These are phyloP conservation scores for Conticribra guillardii DNA, from an alignment of 108 stramenopile species.

Conservation along the genomic window DNA sequence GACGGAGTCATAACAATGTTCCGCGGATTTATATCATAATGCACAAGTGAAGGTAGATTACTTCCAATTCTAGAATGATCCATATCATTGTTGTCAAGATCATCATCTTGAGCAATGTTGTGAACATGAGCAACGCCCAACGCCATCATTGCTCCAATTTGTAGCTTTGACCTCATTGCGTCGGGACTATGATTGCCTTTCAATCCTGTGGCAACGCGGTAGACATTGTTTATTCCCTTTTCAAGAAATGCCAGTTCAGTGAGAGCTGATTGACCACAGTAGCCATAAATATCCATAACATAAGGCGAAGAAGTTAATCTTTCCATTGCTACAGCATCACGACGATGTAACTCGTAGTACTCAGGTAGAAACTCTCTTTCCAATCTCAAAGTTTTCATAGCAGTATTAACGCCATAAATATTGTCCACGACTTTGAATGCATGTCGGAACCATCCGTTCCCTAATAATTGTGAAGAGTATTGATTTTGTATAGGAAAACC, in stretches of 20 bases:
- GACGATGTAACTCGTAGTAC: slow-evolving; percentile 73
- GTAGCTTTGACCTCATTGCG: slow-evolving; percentile 5
- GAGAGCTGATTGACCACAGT: slow-evolving; percentile 75
- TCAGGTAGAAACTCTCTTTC: slow-evolving; percentile 56
- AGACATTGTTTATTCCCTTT: not conserved
- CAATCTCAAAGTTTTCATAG: slow-evolving; percentile 1
- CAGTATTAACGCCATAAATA: not conserved
- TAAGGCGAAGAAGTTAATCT: slow-evolving; percentile 72
- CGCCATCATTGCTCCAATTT: not conserved
- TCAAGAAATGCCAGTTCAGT: slow-evolving; percentile 75
- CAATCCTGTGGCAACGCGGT: slow-evolving; percentile 56
- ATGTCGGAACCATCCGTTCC: slow-evolving; percentile 69
- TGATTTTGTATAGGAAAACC: not conserved
- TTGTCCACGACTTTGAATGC: slow-evolving; percentile 63
- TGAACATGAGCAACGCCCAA: not conserved
- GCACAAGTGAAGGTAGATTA: slow-evolving; percentile 64
- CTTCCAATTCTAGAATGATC: slow-evolving; percentile 42
- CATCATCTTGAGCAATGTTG: slow-evolving; percentile 23
- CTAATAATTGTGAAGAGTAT: not conserved
- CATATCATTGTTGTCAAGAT: slow-evolving; percentile 62
- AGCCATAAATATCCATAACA: slow-evolving; percentile 77
- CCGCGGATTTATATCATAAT: slow-evolving; percentile 78
- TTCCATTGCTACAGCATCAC: slow-evolving; percentile 82
- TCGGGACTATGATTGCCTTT: slow-evolving; percentile 59
- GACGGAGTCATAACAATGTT: slow-evolving; percentile 62